Percentiles rank a stretch among this genome's conserved stretches.
Conservation (phyloP, 495 filamentous ascomycete species). For the Aspergillus sparsus region DNA sequence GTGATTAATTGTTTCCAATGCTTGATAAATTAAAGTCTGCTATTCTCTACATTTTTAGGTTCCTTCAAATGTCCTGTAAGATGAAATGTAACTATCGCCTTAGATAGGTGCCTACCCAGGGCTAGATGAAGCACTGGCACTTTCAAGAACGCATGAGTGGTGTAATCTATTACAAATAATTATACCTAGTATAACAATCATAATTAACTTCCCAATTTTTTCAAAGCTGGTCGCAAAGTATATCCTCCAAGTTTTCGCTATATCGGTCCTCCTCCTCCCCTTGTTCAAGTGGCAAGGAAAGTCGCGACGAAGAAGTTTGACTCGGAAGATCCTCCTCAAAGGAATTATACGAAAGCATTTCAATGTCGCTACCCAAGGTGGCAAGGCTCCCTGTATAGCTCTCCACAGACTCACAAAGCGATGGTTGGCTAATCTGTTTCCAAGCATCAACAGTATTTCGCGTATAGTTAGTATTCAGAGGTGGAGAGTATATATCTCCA, state of each 20-base stretch:
- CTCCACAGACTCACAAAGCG: background rate
- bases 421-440: background rate
- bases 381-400: background rate
- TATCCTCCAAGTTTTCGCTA: conserved; percentile 10
- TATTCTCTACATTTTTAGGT: too few relatives aligned
- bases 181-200: background rate
- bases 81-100: too few relatives aligned
- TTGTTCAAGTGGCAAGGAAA: background rate
- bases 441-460: background rate
- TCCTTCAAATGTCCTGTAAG: too few relatives aligned
- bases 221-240: conserved; percentile 12
- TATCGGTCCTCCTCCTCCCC: background rate
- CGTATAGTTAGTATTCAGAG: background rate
- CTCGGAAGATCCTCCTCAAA: conserved; percentile 2
- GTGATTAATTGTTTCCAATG: background rate
- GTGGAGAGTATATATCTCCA: background rate
- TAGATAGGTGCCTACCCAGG: too few relatives aligned
- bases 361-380: background rate
- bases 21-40: background rate
- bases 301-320: background rate
- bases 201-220: background rate
- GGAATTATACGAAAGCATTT: background rate
- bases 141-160: background rate
- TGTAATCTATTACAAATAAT: background rate
- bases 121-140: too few relatives aligned